These are phyloP conservation scores for Pholiota microspora DNA, from an alignment of 768 basidiomycete species.

Conservation along the genomic window DNA sequence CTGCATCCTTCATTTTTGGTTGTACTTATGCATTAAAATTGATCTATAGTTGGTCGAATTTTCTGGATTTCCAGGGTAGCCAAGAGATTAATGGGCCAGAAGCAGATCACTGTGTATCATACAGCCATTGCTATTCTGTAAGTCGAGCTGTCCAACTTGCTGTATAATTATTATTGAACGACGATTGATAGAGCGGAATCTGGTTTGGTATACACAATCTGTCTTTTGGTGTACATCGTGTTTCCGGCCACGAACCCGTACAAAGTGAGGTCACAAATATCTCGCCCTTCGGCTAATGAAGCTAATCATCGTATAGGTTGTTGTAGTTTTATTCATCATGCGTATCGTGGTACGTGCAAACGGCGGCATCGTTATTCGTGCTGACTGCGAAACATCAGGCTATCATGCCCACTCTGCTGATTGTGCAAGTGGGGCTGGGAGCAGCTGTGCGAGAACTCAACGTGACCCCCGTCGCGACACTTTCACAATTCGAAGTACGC, in stretches of 20 bases:
- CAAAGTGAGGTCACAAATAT: slow-evolving; percentile 11
- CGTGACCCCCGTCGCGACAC: background rate
- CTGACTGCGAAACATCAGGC: no score
- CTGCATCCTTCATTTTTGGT: background rate
- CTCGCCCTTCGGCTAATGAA: background rate
- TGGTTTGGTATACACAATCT: slow-evolving; percentile 24
- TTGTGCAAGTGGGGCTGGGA: slow-evolving; percentile 24
- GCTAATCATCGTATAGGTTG: slow-evolving; percentile 2
- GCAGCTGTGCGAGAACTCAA: slow-evolving; percentile 1
- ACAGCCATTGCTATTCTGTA: slow-evolving; percentile 1
- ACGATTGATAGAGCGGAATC: slow-evolving; percentile 18
- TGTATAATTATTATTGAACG: background rate
- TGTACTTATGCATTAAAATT: background rate
- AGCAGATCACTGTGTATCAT: background rate
- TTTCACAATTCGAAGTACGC: slow-evolving; percentile 7
- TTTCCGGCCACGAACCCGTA: slow-evolving; percentile 1
- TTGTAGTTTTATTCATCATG: slow-evolving; percentile 9
- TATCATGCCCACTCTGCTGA: slow-evolving; percentile 25
- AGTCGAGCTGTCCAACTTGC: background rate
- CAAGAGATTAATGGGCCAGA: background rate
- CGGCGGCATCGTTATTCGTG: no score
- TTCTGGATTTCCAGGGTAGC: background rate
- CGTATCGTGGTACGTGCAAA: slow-evolving; percentile 25
- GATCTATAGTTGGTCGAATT: background rate
- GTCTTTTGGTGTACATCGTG: slow-evolving; percentile 19